Percentiles rank a stretch among this genome's conserved stretches.
Conservation (phyloP, 75 land plant species). For the Sequoiadendron giganteum region DNA sequence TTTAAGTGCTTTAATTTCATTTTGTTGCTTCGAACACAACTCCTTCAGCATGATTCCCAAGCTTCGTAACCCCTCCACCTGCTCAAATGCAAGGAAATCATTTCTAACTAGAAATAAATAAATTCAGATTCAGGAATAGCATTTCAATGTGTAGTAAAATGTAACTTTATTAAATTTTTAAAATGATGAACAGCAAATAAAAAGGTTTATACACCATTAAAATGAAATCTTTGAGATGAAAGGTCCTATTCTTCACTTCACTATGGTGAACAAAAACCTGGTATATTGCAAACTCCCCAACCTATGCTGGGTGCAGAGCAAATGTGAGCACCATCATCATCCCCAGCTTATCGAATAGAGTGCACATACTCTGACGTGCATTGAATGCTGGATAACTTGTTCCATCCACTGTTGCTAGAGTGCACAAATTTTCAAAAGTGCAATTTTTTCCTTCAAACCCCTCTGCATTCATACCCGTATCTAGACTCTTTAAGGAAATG, state of each 20-base stretch:
- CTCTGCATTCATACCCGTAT: not conserved
- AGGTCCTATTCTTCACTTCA: not conserved
- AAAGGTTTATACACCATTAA: not conserved
- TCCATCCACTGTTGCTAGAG: not conserved
- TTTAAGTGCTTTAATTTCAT: conserved; percentile 64
- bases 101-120: not conserved
- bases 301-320: not conserved
- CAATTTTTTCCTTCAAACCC: not conserved
- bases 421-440: not conserved
- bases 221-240: not conserved
- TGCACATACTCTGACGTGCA: not conserved
- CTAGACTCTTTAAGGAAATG: not conserved
- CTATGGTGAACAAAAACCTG: not conserved
- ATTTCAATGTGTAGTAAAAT: not conserved
- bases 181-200: not conserved
- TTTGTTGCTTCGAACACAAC: conserved; percentile 67
- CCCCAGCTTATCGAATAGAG: not conserved
- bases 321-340: not conserved
- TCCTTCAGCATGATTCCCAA: conserved; percentile 52
- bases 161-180: not conserved
- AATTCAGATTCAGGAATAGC: not conserved
- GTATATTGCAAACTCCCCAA: not conserved
- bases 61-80: conserved; percentile 51
- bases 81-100: conserved; percentile 2
- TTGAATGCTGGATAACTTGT: not conserved